phyloP scores from a whole-genome alignment of 225 moss, liverwort and hornwort species.

The Ulota crispa region DNA sequence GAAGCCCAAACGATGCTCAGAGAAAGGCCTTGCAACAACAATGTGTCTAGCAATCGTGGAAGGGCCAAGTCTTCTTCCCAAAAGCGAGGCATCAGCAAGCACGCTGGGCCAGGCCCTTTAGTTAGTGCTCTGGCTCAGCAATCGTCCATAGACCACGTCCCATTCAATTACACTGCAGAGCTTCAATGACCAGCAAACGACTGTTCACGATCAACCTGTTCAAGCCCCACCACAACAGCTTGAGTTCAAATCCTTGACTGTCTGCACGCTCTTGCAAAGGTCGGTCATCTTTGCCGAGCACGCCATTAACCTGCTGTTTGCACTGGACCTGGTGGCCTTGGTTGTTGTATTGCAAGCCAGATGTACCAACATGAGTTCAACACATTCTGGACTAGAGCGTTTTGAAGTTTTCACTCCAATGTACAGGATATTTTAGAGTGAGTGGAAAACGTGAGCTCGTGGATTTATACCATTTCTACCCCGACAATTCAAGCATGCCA shows the following conservation, averaged over 20 bases:
- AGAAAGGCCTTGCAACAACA: slow-evolving; percentile 8
- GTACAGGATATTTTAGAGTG: slow-evolving; percentile 14
- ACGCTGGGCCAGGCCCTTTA: slow-evolving; percentile 42
- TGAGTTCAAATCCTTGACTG: slow-evolving; percentile 9
- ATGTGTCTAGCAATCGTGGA: slow-evolving; percentile 33
- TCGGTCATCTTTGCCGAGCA: background rate
- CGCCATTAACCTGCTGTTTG: slow-evolving; percentile 12
- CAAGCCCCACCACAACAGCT: background rate
- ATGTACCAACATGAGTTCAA: background rate
- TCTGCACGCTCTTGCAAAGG: slow-evolving; percentile 5
- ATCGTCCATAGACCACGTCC: slow-evolving; percentile 46
- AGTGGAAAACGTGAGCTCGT: slow-evolving; percentile 9
- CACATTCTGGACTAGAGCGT: background rate
- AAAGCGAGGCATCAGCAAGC: slow-evolving; percentile 34
- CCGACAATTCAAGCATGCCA: slow-evolving; percentile 25
- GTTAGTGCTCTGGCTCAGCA: slow-evolving; percentile 48
- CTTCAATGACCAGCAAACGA: slow-evolving; percentile 41
- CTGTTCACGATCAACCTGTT: background rate
- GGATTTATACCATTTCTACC: slow-evolving; percentile 11
- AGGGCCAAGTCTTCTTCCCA: slow-evolving; percentile 41
- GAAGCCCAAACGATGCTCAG: slow-evolving; percentile 37
- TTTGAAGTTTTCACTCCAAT: background rate
- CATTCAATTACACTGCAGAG: slow-evolving; percentile 64
- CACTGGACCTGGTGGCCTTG: background rate
- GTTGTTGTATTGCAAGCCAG: slow-evolving; percentile 17